Conservation (phyloP, 257 asterid species). For the Solanum okadae region DNA sequence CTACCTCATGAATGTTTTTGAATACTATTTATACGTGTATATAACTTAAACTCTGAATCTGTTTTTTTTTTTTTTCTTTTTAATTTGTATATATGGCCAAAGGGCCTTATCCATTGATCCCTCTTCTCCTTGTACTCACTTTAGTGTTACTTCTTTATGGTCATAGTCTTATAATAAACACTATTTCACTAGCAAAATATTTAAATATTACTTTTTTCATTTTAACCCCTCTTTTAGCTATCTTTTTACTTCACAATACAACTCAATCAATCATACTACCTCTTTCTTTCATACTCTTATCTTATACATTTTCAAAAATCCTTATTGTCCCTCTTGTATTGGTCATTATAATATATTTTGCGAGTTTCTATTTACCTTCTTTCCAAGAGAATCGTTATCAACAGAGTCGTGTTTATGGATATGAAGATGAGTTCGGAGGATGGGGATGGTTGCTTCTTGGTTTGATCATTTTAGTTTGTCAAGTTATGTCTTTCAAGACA, state of each 20-base stretch:
- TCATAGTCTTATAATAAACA: neutral
- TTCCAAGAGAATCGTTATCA: neutral
- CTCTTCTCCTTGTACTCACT: constrained; percentile 1
- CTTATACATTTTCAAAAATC: neutral
- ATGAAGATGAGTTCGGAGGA: neutral
- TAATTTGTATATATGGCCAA: neutral
- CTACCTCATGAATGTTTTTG: neutral
- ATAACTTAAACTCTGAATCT: neutral
- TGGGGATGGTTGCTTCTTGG: neutral
- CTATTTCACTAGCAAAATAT: neutral
- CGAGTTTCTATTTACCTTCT: neutral
- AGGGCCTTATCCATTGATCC: constrained; percentile 4
- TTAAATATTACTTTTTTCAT: neutral
- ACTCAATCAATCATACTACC: neutral
- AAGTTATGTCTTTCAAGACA: neutral
- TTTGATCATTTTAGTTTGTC: neutral
- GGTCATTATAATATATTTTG: neutral
- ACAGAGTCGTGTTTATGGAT: neutral
- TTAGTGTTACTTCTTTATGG: neutral
- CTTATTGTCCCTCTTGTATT: neutral
- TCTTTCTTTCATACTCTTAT: neutral
- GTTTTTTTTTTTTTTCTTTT: neutral
- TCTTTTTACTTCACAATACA: neutral
- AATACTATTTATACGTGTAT: neutral
- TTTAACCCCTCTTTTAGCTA: neutral